Conservation (phyloP, 1,284 basidiomycete genomes). For the Ustilago cynodontis region DNA sequence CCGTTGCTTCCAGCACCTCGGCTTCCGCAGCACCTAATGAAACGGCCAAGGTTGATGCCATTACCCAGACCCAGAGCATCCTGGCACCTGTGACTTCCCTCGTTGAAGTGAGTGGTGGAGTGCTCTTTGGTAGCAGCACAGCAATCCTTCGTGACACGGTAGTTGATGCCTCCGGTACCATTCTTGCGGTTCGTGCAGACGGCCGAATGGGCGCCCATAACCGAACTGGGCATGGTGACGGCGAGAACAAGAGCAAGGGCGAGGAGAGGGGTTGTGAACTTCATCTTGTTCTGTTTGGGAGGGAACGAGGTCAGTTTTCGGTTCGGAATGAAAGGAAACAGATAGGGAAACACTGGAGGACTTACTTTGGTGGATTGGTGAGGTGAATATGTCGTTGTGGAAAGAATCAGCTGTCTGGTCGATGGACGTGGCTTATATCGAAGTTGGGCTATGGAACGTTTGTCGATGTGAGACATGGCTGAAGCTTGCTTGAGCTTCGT, state of each 20-base stretch:
- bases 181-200: not conserved
- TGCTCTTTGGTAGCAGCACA: slow-evolving; percentile 18
- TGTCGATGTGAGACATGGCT: too few relatives aligned
- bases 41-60: slow-evolving; percentile 20
- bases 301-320: too few relatives aligned
- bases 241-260: not conserved
- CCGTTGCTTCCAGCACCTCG: slow-evolving; percentile 3
- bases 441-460: too few relatives aligned
- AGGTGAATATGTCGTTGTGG: too few relatives aligned
- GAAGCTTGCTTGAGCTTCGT: too few relatives aligned
- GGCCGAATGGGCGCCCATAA: not conserved
- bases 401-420: too few relatives aligned
- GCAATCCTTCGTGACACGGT: slow-evolving; percentile 22
- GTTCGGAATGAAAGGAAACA: too few relatives aligned
- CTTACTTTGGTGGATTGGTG: too few relatives aligned
- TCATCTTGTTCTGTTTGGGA: too few relatives aligned
- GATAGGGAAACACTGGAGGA: too few relatives aligned
- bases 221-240: not conserved
- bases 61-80: slow-evolving; percentile 13
- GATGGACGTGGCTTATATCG: too few relatives aligned
- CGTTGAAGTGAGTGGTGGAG: slow-evolving; percentile 15
- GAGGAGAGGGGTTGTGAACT: not conserved
- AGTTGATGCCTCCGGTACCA: not conserved
- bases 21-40: slow-evolving; percentile 13
- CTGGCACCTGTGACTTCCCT: not conserved